Evolutionary conservation across 805 yeast genomes (phyloP).

Genomic region (Candida maris): DNA sequence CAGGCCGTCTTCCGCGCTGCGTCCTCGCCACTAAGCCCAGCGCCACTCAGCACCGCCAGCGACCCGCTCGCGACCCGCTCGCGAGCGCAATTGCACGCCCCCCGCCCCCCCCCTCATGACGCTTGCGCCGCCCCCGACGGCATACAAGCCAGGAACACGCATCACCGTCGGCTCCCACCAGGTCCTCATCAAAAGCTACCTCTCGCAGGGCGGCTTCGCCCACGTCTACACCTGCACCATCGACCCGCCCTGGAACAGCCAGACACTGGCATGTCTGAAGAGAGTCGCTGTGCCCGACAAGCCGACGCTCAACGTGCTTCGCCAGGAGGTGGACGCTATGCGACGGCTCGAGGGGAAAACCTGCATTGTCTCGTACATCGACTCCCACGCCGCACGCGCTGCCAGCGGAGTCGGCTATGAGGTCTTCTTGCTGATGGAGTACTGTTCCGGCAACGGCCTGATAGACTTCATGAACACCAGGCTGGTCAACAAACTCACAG

Average conservation of each 20-base stretch:
- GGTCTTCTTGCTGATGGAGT: slow-evolving; percentile 77
- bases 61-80: too few relatives aligned
- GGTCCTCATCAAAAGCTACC: slow-evolving; percentile 62
- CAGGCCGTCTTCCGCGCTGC: too few relatives aligned
- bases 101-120: too few relatives aligned
- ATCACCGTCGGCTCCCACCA: slow-evolving; percentile 82
- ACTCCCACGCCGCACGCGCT: slow-evolving; percentile 87
- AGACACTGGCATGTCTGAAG: slow-evolving; percentile 73
- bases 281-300: slow-evolving; percentile 95
- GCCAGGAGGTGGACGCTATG: slow-evolving; percentile 98
- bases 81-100: too few relatives aligned
- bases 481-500: slow-evolving; percentile 60
- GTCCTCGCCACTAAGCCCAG: too few relatives aligned
- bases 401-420: slow-evolving; percentile 55
- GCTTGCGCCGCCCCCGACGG: slow-evolving; percentile 44
- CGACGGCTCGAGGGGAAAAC: slow-evolving; percentile 74
- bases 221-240: slow-evolving; percentile 83
- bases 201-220: slow-evolving; percentile 92
- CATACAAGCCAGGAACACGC: slow-evolving; percentile 71
- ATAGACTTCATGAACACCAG: slow-evolving; percentile 79
- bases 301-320: slow-evolving; percentile 68
- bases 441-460: slow-evolving; percentile 68
- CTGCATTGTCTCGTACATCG: slow-evolving; percentile 85
- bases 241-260: slow-evolving; percentile 54
- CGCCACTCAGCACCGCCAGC: too few relatives aligned